Base-by-base conservation (phyloP, 169 alveolate species). In the Eimeria necatrix region DNA sequence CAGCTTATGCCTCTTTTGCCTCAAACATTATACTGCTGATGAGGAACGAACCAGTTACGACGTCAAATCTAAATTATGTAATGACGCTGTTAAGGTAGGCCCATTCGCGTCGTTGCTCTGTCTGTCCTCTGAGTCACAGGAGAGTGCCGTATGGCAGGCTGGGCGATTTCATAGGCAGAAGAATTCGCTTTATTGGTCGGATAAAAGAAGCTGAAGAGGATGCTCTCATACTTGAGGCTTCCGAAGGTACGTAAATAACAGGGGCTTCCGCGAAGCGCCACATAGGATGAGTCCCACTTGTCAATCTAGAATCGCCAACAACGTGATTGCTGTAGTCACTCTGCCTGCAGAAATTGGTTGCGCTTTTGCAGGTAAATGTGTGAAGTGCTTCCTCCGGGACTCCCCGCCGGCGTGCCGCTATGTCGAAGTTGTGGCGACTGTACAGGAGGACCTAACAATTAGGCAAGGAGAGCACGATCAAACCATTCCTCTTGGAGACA, bases 131-230 rank as follows among this genome's bases (percentile, higher is more conserved):
- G 56, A 24, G 89, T 8, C 53, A 46, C 91, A 84, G 91, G 91
- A 74, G 91, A 9, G 91, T 84, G 73, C 91, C 91, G 22, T 84
- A 84, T 32, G 91, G 91, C 73, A 53, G 91, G n/a, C 48, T 84
- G 12, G 56, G 78, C 59, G 78, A 84, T 56, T 84, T 84, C 32
- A 78, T 84, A 14, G 91, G 91, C 46, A 53, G 32, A 76, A 18
- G 91, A 41, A 59, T 84, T 41, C 91, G 91, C 59, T 84, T 84
- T 59, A 52, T 84, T 52, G 91, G 91, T 24, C 52, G 76, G 7
- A 84, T 84, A 53, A 84, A 84, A 32, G 91, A 84, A 59, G 91
- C 91, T 3, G 91, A 84, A 22, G 91, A 84, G 48, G 91, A 84
- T 59, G 76, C 91, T 41, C 8, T 84, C 56, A 84, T 84, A 10